phyloP scores from a whole-genome alignment of 129 eudicot species.

The Lactuca saligna region DNA sequence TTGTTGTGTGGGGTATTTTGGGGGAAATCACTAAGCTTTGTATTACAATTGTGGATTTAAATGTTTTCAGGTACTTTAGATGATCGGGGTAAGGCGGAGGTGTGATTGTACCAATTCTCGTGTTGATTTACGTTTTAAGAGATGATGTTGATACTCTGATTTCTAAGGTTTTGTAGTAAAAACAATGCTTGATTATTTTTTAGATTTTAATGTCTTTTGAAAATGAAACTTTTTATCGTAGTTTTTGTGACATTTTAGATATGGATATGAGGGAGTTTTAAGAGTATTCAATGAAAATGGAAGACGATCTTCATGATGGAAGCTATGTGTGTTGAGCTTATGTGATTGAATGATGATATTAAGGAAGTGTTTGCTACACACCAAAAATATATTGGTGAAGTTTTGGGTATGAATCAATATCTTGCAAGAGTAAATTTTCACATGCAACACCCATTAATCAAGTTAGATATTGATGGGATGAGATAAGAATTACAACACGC shows the following conservation, averaged over 20 bases:
- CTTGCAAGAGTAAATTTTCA: slow-evolving; percentile 61
- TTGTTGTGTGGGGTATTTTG: too few relatives aligned
- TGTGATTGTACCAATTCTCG: too few relatives aligned
- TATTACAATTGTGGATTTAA: too few relatives aligned
- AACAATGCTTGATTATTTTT: too few relatives aligned
- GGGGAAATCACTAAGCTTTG: too few relatives aligned
- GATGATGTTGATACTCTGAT: too few relatives aligned
- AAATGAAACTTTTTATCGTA: too few relatives aligned
- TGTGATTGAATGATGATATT: slow-evolving; percentile 59
- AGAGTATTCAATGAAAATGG: slow-evolving; percentile 78
- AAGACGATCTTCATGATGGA: slow-evolving; percentile 69
- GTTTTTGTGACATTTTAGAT: slow-evolving; percentile 22
- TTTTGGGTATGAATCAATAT: slow-evolving; percentile 78
- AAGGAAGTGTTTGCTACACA: slow-evolving; percentile 67
- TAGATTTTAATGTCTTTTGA: too few relatives aligned
- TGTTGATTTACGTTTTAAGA: too few relatives aligned
- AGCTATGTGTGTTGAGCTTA: slow-evolving; percentile 77
- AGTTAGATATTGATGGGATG: slow-evolving; percentile 70
- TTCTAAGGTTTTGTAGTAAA: too few relatives aligned
- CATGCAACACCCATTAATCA: slow-evolving; percentile 75
- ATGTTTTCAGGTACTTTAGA: too few relatives aligned
- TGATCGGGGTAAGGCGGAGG: too few relatives aligned
- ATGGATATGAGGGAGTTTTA: slow-evolving; percentile 76
- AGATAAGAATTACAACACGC: slow-evolving; percentile 69
- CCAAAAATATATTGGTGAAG: slow-evolving; percentile 70